Conservation (phyloP, 164 flowering plant genomes). For the Macadamia integrifolia region DNA sequence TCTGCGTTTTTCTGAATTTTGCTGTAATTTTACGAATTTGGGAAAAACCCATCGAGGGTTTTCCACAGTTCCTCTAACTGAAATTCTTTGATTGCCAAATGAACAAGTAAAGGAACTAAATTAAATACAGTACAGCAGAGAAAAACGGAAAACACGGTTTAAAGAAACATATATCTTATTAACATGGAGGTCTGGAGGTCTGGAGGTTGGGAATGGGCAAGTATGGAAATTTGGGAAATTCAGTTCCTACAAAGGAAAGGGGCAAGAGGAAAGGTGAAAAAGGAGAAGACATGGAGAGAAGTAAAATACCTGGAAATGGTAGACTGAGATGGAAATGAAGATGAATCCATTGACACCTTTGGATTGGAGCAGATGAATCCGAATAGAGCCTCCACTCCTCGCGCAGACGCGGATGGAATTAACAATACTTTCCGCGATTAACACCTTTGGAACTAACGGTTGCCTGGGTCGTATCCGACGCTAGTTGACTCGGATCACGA, state of each 20-base stretch:
- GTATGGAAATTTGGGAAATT: background rate
- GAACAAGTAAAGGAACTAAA: background rate
- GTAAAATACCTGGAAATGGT: background rate
- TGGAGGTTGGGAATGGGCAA: background rate
- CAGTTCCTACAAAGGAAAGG: background rate
- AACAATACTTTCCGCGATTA: no score
- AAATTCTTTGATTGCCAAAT: conserved; percentile 8
- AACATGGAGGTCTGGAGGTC: background rate
- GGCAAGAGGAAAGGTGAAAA: background rate
- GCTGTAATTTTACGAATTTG: conserved; percentile 24
- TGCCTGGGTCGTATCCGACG: no score
- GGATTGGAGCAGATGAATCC: no score
- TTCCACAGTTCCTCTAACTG: conserved; percentile 12
- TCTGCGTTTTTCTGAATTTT: conserved; percentile 16
- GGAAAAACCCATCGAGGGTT: conserved; percentile 24
- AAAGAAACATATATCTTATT: background rate
- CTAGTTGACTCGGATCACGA: no score
- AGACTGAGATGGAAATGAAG: background rate
- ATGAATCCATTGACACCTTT: background rate
- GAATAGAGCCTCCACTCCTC: no score
- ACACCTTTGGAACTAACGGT: no score
- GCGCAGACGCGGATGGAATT: no score
- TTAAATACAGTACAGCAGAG: background rate
- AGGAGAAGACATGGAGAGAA: background rate
- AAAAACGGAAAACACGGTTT: background rate